These are phyloP conservation scores for Cladosporium velox DNA, from an alignment of 2,329 filamentous ascomycete genomes.

Conservation along the genomic window DNA sequence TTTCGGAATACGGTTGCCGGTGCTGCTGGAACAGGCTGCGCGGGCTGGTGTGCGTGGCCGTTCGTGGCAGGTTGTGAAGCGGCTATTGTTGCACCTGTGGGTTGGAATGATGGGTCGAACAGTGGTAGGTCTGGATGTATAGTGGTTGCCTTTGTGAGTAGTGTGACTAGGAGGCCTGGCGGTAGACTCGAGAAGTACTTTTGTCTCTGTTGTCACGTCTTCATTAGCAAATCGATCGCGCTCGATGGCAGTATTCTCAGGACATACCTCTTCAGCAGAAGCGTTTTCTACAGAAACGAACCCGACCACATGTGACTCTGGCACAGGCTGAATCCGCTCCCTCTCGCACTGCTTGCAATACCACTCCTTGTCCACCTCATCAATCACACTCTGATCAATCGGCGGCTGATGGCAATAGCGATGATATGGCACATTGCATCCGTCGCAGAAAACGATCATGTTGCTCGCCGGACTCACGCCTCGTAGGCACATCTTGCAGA, in stretches of 20 bases:
- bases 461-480: slow-evolving; percentile 72
- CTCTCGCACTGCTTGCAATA: slow-evolving; percentile 65
- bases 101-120: slow-evolving; percentile 50
- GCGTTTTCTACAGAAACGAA: slow-evolving; percentile 44
- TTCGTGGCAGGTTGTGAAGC: slow-evolving; percentile 37
- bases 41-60: slow-evolving; percentile 25
- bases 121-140: slow-evolving; percentile 66
- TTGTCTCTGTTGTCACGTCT: slow-evolving; percentile 27
- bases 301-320: slow-evolving; percentile 43
- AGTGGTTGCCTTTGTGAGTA: slow-evolving; percentile 64
- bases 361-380: slow-evolving; percentile 69
- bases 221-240: neutral
- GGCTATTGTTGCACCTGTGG: neutral
- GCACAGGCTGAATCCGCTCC: slow-evolving; percentile 46
- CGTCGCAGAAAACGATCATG: slow-evolving; percentile 83
- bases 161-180: slow-evolving; percentile 62
- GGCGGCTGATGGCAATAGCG: slow-evolving; percentile 77
- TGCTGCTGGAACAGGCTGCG: slow-evolving; percentile 23
- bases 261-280: slow-evolving; percentile 46
- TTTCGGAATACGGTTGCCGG: slow-evolving; percentile 30
- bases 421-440: slow-evolving; percentile 78
- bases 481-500: slow-evolving; percentile 73
- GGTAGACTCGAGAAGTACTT: slow-evolving; percentile 63
- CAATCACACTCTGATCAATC: slow-evolving; percentile 69
- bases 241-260: neutral